A percentile compares a stretch with the other conserved stretches of the same genome.
phyloP scores from a whole-genome alignment of 805 yeast species.

The Yueomyces sp. region DNA sequence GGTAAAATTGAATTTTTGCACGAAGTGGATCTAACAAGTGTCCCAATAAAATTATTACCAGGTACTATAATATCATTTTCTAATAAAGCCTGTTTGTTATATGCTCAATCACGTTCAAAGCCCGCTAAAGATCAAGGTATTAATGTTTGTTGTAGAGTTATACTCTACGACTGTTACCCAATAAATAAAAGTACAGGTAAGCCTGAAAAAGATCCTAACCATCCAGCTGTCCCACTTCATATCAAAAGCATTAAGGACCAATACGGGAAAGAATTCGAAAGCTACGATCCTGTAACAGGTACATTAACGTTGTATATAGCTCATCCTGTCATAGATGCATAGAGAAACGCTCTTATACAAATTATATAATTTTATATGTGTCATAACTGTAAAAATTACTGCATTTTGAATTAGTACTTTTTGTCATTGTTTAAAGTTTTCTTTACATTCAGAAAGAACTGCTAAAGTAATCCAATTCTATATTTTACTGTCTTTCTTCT shows the following conservation, averaged over 20 bases:
- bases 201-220: conserved; percentile 66
- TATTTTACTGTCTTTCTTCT: no score
- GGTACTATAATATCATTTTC: conserved; percentile 52
- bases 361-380: no score
- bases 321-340: conserved; percentile 5
- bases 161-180: conserved; percentile 73
- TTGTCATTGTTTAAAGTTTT: not conserved
- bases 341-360: no score
- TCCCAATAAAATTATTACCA: conserved; percentile 46
- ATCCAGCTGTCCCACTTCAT: conserved; percentile 55
- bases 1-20: conserved; percentile 64
- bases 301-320: conserved; percentile 46
- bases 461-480: no score
- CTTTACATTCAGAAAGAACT: no score
- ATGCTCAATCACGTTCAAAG: conserved; percentile 48
- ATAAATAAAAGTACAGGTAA: conserved; percentile 52
- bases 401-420: no score
- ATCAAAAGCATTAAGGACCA: conserved; percentile 51
- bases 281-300: conserved; percentile 66
- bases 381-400: no score
- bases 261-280: conserved; percentile 43
- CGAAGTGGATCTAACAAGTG: conserved; percentile 71
- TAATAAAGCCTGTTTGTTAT: conserved; percentile 48
- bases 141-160: conserved; percentile 58
- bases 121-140: conserved; percentile 73